phyloP scores from a whole-genome alignment of 1,284 basidiomycete genomes.

The Sanghuangporus weigelae region DNA sequence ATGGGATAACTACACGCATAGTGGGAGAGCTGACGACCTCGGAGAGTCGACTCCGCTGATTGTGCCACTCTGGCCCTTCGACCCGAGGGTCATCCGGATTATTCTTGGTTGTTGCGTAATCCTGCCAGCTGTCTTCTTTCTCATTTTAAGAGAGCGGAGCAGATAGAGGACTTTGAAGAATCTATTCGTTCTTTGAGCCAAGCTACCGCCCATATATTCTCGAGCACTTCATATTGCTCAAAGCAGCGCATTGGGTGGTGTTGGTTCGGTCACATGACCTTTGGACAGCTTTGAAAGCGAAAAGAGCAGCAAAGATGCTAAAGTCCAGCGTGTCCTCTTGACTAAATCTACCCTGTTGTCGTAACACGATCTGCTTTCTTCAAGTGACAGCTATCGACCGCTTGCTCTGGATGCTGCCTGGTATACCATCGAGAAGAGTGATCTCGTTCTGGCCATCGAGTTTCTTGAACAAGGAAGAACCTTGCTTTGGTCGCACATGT shows the following conservation, averaged over 20 bases:
- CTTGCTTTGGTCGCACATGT: not conserved
- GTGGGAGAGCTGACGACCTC: not conserved
- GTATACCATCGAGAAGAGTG: not conserved
- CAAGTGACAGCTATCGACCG: not conserved
- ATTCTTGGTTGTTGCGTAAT: not conserved
- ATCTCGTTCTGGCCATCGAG: not conserved
- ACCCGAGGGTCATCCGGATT: not conserved
- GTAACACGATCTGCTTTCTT: not conserved
- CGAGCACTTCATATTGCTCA: not conserved
- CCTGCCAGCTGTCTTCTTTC: not conserved
- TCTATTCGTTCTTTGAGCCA: not conserved
- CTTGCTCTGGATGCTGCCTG: not conserved
- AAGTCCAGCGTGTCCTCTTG: not conserved
- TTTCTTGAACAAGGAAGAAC: slow-evolving; percentile 6
- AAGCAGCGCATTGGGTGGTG: not conserved
- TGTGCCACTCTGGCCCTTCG: not conserved
- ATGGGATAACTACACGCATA: not conserved
- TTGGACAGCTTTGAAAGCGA: not conserved
- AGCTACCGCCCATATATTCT: not conserved
- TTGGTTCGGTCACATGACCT: not conserved
- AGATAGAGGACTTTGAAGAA: not conserved
- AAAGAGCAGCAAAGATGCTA: not conserved
- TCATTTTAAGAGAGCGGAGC: not conserved
- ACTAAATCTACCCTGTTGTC: not conserved
- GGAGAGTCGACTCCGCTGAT: not conserved